These are phyloP conservation scores for Mucor velutinosus DNA, from an alignment of 371 early-diverging fungal species.

Conservation along the genomic window DNA sequence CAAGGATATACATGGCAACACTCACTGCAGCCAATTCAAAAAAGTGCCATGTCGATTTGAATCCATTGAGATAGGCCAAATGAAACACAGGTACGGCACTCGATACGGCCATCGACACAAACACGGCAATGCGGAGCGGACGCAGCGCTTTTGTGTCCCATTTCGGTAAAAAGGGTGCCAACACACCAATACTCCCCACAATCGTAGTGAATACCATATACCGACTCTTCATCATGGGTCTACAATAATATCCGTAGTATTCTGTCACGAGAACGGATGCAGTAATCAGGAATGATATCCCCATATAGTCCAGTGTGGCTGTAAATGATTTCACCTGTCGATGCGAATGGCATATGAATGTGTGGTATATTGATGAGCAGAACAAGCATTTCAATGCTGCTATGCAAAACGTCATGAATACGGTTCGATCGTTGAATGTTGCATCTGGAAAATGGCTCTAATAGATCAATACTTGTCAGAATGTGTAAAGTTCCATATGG, in stretches of 20 bases:
- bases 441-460: constrained; percentile 58
- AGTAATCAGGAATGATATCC: constrained; percentile 69
- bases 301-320: constrained; percentile 72
- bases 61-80: constrained; percentile 44
- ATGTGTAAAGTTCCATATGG: not conserved
- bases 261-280: constrained; percentile 63
- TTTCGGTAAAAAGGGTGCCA: constrained; percentile 52
- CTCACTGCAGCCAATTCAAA: constrained; percentile 48
- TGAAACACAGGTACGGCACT: constrained; percentile 55
- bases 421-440: constrained; percentile 49
- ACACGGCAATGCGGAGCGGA: constrained; percentile 54
- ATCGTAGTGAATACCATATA: constrained; percentile 60
- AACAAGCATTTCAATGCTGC: constrained; percentile 70
- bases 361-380: constrained; percentile 72
- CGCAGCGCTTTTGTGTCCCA: constrained; percentile 43
- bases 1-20: constrained; percentile 51
- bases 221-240: constrained; percentile 34
- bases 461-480: not conserved
- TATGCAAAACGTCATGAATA: constrained; percentile 61
- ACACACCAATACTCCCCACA: constrained; percentile 50
- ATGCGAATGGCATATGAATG: constrained; percentile 66
- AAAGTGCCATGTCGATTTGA: constrained; percentile 43
- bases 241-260: constrained; percentile 71
- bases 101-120: constrained; percentile 58
- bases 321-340: constrained; percentile 61